Conservation (phyloP, 2,329 filamentous ascomycete genomes). For the Fusarium albosuccineum region DNA sequence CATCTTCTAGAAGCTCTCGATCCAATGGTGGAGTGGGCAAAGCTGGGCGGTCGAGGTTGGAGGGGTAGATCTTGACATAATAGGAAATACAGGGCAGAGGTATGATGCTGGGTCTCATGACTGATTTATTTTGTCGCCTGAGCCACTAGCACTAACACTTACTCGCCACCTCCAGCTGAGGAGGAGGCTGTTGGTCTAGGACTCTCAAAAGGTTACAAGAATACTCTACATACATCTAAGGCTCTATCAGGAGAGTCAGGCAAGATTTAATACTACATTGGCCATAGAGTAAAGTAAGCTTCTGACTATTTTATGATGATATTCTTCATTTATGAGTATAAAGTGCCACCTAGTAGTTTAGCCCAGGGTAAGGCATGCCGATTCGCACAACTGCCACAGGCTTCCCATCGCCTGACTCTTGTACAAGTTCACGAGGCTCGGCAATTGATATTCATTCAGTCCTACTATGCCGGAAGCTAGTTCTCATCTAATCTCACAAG, state of each 20-base stretch:
- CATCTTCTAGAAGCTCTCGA: constrained; percentile 45
- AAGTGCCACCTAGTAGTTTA: too few species aligned
- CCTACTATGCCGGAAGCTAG: not conserved
- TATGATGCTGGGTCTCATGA: not conserved
- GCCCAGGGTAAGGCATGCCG: too few species aligned
- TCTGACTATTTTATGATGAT: too few species aligned
- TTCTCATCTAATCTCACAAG: not conserved
- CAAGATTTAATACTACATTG: too few species aligned
- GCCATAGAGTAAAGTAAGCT: too few species aligned
- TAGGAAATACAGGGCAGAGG: not conserved
- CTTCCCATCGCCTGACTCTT: not conserved
- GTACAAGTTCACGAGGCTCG: not conserved
- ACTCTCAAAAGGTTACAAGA: too few species aligned
- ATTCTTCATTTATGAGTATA: too few species aligned
- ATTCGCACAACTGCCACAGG: too few species aligned
- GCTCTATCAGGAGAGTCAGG: too few species aligned
- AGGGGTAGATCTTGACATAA: constrained; percentile 38
- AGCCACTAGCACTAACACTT: not conserved
- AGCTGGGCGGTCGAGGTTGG: constrained; percentile 19
- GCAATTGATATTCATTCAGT: not conserved
- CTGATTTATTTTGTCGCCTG: constrained; percentile 24
- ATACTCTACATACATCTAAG: too few species aligned
- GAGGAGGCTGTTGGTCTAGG: too few species aligned
- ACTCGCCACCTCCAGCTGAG: constrained; percentile 2
- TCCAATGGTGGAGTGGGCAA: constrained; percentile 39